Base-by-base conservation (phyloP, 768 basidiomycete species). In the Agrocybe chaxingu region DNA sequence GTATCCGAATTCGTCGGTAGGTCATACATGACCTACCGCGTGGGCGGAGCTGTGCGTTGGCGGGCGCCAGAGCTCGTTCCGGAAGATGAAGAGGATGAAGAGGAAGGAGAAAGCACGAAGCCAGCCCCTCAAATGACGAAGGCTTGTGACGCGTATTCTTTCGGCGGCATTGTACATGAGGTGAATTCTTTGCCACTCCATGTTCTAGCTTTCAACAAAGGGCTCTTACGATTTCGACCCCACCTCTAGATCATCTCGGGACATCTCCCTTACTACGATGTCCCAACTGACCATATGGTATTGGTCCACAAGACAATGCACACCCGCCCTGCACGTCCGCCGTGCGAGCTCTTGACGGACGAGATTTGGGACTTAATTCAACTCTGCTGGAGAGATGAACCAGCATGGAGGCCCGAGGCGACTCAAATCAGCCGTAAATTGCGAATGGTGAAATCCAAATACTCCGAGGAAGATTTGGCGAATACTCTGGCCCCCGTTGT, bases 321-420 rank as follows among this genome's bases (percentile, higher is more conserved):
- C 19, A 31, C 36, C n/a, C 32, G 12, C 9, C 31, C 41, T 19
- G 13, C 18, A 7, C 8, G 40, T 32, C 32, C 40, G 18, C 12
- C 11, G 10, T 29, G 8, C 32, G 36, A 13, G 12, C 48, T 42
- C 10, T 42, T 42, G n/a, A 38, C 46, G 7, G 35, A 42, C 31
- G 48, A 42, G 7, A 43, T 50, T 34, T 47, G 46, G 46, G n/a
- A n/a, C 9, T 47, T 47, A 10, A 47, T 47, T 3, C 13, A 42
- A 9, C 40, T 42, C 19, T 50, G 40, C 24, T 42, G 40, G 48
- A 42, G 48, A 13, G 31, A 50, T 7, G 24, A 12, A 7, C 48
- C 40, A 6, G 32, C 24, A 18, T 12, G 16, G 8, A n/a, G 48
- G 30, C 40, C 48, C 7, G 48, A 42, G 12, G 40, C 31, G n/a